Conservation (phyloP, 2,329 filamentous ascomycete genomes). For the Sporothrix dimorphospora region DNA sequence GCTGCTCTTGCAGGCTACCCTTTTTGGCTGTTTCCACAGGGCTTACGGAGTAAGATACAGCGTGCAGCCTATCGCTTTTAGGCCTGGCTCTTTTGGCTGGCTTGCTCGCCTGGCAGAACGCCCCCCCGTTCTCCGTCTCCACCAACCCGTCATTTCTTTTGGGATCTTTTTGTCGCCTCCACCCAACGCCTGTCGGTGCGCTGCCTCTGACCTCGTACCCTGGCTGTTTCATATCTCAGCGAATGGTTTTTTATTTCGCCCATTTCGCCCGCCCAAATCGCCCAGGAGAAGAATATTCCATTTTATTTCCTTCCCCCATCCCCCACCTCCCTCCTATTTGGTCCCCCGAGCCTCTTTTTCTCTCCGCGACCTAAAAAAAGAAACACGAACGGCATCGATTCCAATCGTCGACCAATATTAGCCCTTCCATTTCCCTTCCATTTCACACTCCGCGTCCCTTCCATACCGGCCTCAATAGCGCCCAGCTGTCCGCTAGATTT, state of each 20-base stretch:
- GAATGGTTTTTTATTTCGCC: slow-evolving; percentile 24
- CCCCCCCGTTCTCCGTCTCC: slow-evolving; percentile 11
- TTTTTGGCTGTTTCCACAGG: not conserved
- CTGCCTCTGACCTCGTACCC: slow-evolving; percentile 24
- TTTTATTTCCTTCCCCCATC: slow-evolving; percentile 26
- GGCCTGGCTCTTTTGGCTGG: slow-evolving; percentile 1
- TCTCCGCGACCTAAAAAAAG: slow-evolving; percentile 34
- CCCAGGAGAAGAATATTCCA: slow-evolving; percentile 23
- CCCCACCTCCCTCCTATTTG: slow-evolving; percentile 28
- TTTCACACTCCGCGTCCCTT: slow-evolving; percentile 14
- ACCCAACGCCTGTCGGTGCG: slow-evolving; percentile 18
- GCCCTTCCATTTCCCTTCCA: slow-evolving; percentile 25
- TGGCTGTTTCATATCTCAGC: slow-evolving; percentile 28
- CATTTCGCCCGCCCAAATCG: not conserved
- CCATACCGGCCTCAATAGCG: not conserved
- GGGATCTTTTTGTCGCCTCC: slow-evolving; percentile 21
- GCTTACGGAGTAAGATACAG: not conserved
- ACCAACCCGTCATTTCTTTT: slow-evolving; percentile 26
- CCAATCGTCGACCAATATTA: slow-evolving; percentile 15
- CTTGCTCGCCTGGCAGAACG: slow-evolving; percentile 19
- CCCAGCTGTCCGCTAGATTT: not conserved
- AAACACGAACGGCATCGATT: slow-evolving; percentile 30
- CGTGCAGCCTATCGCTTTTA: not conserved
- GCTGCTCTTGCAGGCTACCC: not conserved
- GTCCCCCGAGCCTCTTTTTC: slow-evolving; percentile 17